Base-by-base conservation (phyloP, 805 yeast species). In the Saccharomyces paradoxus region DNA sequence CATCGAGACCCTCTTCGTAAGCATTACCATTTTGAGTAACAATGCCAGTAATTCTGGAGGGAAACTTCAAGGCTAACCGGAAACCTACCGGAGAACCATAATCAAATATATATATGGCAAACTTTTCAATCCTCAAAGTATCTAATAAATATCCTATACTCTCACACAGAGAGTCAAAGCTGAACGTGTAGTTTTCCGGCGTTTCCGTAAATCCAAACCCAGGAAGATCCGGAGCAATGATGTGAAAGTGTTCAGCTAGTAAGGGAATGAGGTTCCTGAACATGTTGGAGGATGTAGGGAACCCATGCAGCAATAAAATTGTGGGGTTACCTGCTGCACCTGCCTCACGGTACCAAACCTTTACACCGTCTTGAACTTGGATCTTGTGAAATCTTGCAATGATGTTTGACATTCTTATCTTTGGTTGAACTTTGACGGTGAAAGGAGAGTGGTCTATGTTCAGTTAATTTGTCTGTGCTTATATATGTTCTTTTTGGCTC, bases 141-240 rank as follows among this genome's bases (percentile, higher is more conserved):
- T 65, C 62, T 28, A 72, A 56, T 53, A 76, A 71, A 21, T 59
- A 57, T 9, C 58, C 71, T 46, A 74, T 59, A 1, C 75, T 58
- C 14, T 64, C 60, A 3, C 76, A 62, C 27, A 76, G 41, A 30
- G 57, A 63, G 4, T 60, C 73, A 58, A 76, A 76, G 9, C 66
- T 63, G 53, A 61, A 66, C n/a, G 56, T 53, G 53, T 61, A 71
- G 29, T 55, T 62, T 3, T 54, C 55, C 6, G 74, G 69, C n/a
- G 59, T 53, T 31, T 65, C 64, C 2, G 78, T 72, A 52, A 62
- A 66, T 2, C 79, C 79, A 58, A 63, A 75, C 8, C 76, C 72
- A 13, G 79, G 80, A n/a, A 76, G 57, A 57, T 76, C 80, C 7
- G 79, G 79, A 3, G 79, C 79, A 51, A 76, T 56, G 12, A 76